phyloP scores from a whole-genome alignment of 495 filamentous ascomycete species.

The Hypomontagnella submonticulosa region DNA sequence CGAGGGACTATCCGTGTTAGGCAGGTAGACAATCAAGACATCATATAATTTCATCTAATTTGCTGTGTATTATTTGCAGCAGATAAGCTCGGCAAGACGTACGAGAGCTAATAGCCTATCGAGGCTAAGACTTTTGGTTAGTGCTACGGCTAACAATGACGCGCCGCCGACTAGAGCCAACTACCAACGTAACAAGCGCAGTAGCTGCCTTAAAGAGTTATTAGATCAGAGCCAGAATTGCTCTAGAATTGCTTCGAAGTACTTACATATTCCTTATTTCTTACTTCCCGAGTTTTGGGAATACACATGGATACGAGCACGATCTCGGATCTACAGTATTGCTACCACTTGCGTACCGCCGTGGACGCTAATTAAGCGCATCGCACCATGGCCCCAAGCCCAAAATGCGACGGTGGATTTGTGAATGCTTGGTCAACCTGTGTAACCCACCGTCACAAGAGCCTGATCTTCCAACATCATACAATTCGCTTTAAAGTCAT shows the following conservation, averaged over 20 bases:
- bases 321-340: constrained; percentile 19
- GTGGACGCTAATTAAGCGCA: constrained; percentile 8
- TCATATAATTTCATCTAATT: too few relatives aligned
- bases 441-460: constrained; percentile 8
- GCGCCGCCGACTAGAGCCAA: too few relatives aligned
- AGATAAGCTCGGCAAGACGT: too few relatives aligned
- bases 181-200: not conserved
- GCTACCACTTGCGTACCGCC: constrained; percentile 5
- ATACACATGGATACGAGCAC: constrained; percentile 5
- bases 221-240: constrained; percentile 18
- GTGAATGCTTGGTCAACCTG: constrained; percentile 2
- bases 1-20: too few relatives aligned
- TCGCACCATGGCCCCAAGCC: constrained; percentile 22
- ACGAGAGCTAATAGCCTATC: too few relatives aligned
- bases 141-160: too few relatives aligned
- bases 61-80: too few relatives aligned
- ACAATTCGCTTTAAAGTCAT: constrained; percentile 3
- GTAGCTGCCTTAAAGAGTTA: not conserved
- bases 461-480: constrained; percentile 21
- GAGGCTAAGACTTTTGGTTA: too few relatives aligned
- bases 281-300: not conserved
- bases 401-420: constrained; percentile 4
- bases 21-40: too few relatives aligned
- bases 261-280: too few relatives aligned
- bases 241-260: not conserved